These are phyloP conservation scores for Oenanthe javanica DNA, from an alignment of 140 eudicot genomes.

Conservation along the genomic window DNA sequence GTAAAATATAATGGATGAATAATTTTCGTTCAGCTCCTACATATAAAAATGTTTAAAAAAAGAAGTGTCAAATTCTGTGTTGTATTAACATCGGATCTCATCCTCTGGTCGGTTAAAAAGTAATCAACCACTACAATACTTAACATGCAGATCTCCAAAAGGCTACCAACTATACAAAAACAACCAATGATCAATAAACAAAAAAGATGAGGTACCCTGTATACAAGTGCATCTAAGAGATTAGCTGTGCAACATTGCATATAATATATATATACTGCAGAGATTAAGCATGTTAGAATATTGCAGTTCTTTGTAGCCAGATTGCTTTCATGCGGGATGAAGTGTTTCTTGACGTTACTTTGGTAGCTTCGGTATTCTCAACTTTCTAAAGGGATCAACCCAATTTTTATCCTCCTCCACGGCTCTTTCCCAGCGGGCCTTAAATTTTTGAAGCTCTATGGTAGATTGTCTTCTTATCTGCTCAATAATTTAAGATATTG, in stretches of 20 bases:
- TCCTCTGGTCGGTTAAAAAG: not conserved
- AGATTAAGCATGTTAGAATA: slow-evolving; percentile 3
- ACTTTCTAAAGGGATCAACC: slow-evolving; percentile 63
- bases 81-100: not conserved
- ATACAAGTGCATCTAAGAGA: not conserved
- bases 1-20: slow-evolving; percentile 5
- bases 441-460: slow-evolving; percentile 56
- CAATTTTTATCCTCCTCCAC: slow-evolving; percentile 61
- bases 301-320: not conserved
- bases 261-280: not conserved
- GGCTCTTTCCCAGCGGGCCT: slow-evolving; percentile 81
- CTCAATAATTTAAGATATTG: not conserved
- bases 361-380: slow-evolving; percentile 20
- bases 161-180: not conserved
- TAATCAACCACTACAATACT: not conserved
- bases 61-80: not conserved
- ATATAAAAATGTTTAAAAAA: not conserved
- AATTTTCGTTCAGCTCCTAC: not conserved
- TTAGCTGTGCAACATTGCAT: not conserved
- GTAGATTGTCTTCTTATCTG: slow-evolving; percentile 92
- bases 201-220: not conserved
- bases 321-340: not conserved
- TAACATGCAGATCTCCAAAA: not conserved
- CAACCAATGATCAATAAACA: not conserved
- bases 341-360: slow-evolving; percentile 1